These are phyloP conservation scores for Coprinopsis cinerea DNA, from an alignment of 768 basidiomycete species.

Conservation along the genomic window DNA sequence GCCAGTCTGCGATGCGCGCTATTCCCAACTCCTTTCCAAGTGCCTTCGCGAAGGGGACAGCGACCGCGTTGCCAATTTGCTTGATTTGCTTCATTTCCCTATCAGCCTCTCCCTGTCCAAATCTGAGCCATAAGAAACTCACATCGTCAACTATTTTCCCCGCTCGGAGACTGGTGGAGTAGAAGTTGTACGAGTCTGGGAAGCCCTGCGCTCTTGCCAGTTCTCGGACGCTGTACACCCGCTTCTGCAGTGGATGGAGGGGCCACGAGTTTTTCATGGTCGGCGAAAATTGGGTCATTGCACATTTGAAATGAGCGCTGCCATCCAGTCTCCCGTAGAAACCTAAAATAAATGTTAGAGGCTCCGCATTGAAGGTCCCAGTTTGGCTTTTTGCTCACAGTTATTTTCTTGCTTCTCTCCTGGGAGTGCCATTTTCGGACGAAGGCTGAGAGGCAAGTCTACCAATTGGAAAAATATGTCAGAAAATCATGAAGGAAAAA, in stretches of 20 bases:
- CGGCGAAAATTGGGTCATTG: slow-evolving; percentile 52
- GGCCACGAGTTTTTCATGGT: slow-evolving; percentile 40
- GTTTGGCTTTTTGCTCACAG: slow-evolving; percentile 18
- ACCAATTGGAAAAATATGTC: no score
- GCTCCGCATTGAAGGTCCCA: not conserved
- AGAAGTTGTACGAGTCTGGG: slow-evolving; percentile 62
- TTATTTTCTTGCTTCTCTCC: slow-evolving; percentile 20
- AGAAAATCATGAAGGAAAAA: not conserved
- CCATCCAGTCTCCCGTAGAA: slow-evolving; percentile 54
- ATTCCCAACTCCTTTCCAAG: slow-evolving; percentile 46
- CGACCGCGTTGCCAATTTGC: slow-evolving; percentile 80
- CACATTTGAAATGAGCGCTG: slow-evolving; percentile 53
- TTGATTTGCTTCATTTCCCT: slow-evolving; percentile 76
- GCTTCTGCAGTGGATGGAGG: slow-evolving; percentile 62
- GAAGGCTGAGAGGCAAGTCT: slow-evolving; percentile 41
- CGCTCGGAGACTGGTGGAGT: slow-evolving; percentile 35
- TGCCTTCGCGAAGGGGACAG: slow-evolving; percentile 61
- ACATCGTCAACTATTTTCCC: slow-evolving; percentile 45
- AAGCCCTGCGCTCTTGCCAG: slow-evolving; percentile 76
- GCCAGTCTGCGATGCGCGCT: slow-evolving; percentile 43
- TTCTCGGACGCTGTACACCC: slow-evolving; percentile 61
- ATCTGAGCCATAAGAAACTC: slow-evolving; percentile 18
- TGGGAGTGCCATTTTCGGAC: slow-evolving; percentile 27
- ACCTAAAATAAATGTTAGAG: slow-evolving; percentile 23
- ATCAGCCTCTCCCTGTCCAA: no score